A percentile compares a stretch with the other conserved stretches of the same genome.
phyloP scores from a whole-genome alignment of 2,329 filamentous ascomycete genomes.

The Paecilomyces dactylethromorphus region DNA sequence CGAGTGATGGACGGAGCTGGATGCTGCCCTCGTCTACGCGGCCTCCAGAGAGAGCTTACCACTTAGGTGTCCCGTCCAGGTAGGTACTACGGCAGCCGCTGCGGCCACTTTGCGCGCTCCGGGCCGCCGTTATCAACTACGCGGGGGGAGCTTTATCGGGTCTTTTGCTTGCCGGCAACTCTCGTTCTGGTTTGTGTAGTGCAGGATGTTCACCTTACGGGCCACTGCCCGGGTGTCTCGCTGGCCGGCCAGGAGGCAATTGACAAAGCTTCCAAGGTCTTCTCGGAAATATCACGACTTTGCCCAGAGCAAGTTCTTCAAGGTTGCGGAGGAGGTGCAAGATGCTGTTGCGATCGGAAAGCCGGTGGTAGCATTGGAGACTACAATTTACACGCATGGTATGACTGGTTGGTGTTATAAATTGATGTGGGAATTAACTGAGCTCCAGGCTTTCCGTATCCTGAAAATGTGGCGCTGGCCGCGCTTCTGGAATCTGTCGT shows the following conservation, averaged over 20 bases:
- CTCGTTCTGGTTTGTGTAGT: background rate
- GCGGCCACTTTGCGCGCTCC: slow-evolving; percentile 28
- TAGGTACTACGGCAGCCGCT: slow-evolving; percentile 23
- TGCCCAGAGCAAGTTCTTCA: slow-evolving; percentile 48
- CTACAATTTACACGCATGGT: slow-evolving; percentile 96
- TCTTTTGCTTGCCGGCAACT: slow-evolving; percentile 10
- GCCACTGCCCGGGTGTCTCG: slow-evolving; percentile 14
- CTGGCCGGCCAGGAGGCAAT: slow-evolving; percentile 9
- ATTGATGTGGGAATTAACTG: slow-evolving; percentile 4
- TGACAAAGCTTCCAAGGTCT: slow-evolving; percentile 4
- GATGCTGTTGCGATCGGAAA: slow-evolving; percentile 67
- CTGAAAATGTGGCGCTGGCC: slow-evolving; percentile 69
- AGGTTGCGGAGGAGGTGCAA: slow-evolving; percentile 73
- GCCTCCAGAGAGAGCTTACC: slow-evolving; percentile 14
- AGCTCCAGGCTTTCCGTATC: slow-evolving; percentile 58
- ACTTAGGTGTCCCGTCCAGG: slow-evolving; percentile 30
- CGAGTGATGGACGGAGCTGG: slow-evolving; percentile 3
- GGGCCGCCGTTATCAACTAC: slow-evolving; percentile 1
- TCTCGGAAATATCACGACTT: slow-evolving; percentile 22
- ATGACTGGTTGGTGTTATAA: slow-evolving; percentile 7
- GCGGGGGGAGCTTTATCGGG: background rate
- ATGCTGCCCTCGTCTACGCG: slow-evolving; percentile 9
- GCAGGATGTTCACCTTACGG: slow-evolving; percentile 15
- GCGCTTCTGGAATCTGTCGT: slow-evolving; percentile 74
- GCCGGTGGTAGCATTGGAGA: slow-evolving; percentile 88